Conservation (phyloP, 2,329 filamentous ascomycete genomes). For the Scopulariopsis brevicaulis region DNA sequence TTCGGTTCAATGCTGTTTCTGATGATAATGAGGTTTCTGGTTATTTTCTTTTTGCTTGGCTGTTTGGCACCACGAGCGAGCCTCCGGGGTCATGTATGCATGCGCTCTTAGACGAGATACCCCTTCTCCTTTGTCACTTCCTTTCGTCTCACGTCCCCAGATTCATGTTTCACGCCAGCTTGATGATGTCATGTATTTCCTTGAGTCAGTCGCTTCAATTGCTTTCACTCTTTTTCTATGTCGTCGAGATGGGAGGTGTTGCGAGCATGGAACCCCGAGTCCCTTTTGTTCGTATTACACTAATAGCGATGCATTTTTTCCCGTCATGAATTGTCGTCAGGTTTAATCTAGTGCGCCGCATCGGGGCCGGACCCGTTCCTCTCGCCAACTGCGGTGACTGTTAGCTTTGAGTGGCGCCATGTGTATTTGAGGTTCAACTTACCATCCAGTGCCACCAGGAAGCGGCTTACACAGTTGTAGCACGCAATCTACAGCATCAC, state of each 20-base stretch:
- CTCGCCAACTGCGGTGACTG: constrained; percentile 35
- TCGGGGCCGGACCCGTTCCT: constrained; percentile 38
- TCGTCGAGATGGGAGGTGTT: not conserved
- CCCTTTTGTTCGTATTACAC: not conserved
- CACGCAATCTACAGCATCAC: constrained; percentile 38
- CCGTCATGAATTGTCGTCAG: not conserved
- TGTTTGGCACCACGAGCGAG: not conserved
- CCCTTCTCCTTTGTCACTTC: constrained; percentile 12
- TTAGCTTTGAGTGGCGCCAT: not conserved
- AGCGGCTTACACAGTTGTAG: constrained; percentile 79
- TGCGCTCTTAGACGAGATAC: constrained; percentile 27
- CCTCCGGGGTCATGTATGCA: constrained; percentile 2
- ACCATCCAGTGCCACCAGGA: constrained; percentile 73
- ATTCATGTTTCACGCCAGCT: not conserved
- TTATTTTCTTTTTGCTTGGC: not conserved
- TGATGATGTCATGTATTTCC: not conserved
- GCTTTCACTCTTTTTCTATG: not conserved
- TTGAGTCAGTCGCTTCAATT: not conserved
- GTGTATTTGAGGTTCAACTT: constrained; percentile 19
- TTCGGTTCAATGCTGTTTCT: not conserved
- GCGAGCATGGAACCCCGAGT: not conserved
- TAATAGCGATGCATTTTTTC: not conserved
- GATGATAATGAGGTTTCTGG: not conserved
- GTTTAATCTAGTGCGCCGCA: not conserved
- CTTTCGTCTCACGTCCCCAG: not conserved